Base-by-base conservation (phyloP, 805 yeast species). In the Naumovozyma castellii region DNA sequence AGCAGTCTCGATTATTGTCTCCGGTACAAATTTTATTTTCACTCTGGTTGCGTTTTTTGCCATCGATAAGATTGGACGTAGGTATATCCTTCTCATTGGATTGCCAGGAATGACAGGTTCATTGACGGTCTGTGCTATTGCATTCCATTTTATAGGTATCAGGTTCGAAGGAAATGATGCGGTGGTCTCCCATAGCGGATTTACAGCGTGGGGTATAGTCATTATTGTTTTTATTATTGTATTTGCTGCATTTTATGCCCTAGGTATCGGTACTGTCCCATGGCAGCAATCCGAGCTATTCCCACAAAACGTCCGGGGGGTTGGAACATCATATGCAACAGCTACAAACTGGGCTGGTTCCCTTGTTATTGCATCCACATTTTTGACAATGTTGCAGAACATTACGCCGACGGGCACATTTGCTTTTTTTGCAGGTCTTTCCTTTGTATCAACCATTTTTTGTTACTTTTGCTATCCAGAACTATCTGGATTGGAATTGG, bases 261-360 rank as follows among this genome's bases (percentile, higher is more conserved):
- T 85, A 49, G 97, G 97, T 50, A 84, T 88, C 50, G 98, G 98
- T 65, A 88, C 90, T 62, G 92, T 86, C 40, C 97, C 97, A 41
- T 90, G 98, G 98, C 95, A 88, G 58, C 97, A 92, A 58, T 82
- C 90, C 42, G 98, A 90, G 64, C 67, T 90, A 56, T 87, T 92
- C 67, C 92, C 97, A 29, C 95, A 88, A 70, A 75, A 78, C 45
- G 96, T 90, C 28, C 78, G 98, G 59, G 94, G 95, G 43, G 72
- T 86, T 35, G 97, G 97, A 44, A 79, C 87, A 6, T 84, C 95
- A 42, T 80, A 76, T 53, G 87, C 96, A 2, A 85, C 97, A 9
- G 90, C 92, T 13, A 79, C 88, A 33, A 90, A 90, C 67, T 90
- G 98, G 98, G 76, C 86, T 5, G 97, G 97, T 38, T 86, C 95